phyloP scores from a whole-genome alignment of 345 rosid species.

The Bruguiera sexangula region DNA sequence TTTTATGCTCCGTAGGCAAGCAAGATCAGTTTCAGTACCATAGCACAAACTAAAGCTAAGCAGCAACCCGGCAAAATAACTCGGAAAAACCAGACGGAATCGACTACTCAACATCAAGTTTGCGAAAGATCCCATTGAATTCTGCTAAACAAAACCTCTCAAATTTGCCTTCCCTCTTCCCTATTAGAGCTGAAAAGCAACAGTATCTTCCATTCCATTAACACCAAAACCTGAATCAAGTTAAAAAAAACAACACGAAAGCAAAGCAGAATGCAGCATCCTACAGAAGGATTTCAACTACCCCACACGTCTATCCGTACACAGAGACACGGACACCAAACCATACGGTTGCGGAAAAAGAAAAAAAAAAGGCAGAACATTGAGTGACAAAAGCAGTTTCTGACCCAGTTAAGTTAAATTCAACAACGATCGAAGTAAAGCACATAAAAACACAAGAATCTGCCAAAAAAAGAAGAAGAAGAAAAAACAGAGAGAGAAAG shows the following conservation, averaged over 20 bases:
- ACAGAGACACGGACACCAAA: neutral
- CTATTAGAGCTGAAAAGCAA: neutral
- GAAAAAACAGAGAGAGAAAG: neutral
- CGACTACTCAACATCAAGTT: neutral
- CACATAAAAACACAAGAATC: neutral
- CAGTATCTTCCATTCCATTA: neutral
- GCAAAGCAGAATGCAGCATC: neutral
- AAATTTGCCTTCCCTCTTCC: neutral
- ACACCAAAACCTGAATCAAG: too few relatives aligned
- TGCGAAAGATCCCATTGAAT: neutral
- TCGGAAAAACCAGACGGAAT: neutral
- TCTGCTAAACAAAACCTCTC: neutral
- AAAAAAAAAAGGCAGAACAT: neutral
- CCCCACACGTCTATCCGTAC: neutral
- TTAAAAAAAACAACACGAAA: neutral
- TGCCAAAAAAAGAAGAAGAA: too few relatives aligned
- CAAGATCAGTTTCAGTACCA: conserved; percentile 12
- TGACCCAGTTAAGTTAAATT: neutral
- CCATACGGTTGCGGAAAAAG: neutral
- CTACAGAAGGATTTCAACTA: neutral
- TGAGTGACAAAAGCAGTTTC: neutral
- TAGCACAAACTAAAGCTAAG: conserved; percentile 8
- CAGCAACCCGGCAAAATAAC: neutral
- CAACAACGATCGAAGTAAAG: neutral
- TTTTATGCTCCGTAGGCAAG: conserved; percentile 20